Conservation (phyloP, 371 early-diverging fungal species). For the Mucor ambiguus region DNA sequence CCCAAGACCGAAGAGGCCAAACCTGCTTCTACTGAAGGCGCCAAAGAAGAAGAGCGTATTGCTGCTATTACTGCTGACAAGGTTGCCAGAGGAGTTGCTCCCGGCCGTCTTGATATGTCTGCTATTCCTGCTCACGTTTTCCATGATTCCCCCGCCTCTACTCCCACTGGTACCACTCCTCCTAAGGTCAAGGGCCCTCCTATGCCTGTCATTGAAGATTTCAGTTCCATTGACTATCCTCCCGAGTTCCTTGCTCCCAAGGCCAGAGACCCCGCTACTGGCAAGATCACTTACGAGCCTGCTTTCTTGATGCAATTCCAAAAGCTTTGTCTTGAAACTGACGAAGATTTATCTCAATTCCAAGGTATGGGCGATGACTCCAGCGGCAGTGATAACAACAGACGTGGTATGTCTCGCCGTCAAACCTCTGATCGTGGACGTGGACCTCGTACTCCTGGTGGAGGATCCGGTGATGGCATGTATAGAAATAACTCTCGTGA, state of each 20-base stretch:
- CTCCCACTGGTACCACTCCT: conserved; percentile 20
- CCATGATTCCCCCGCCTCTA: conserved; percentile 22
- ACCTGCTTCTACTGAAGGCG: conserved; percentile 15
- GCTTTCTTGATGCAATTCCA: conserved; percentile 84
- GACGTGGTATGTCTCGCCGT: conserved; percentile 50
- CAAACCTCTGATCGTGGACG: conserved; percentile 64
- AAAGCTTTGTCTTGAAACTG: conserved; percentile 65
- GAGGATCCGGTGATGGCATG: conserved; percentile 45
- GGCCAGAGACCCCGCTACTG: conserved; percentile 41
- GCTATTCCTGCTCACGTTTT: conserved; percentile 33
- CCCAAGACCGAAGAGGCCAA: conserved; percentile 26
- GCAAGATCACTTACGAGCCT: conserved; percentile 65
- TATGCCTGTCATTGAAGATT: conserved; percentile 38
- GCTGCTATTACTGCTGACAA: conserved; percentile 42
- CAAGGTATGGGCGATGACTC: conserved; percentile 66
- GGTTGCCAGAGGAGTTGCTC: conserved; percentile 32
- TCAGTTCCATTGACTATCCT: conserved; percentile 45
- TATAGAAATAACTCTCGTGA: conserved; percentile 49
- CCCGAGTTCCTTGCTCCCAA: conserved; percentile 45
- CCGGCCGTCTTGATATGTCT: conserved; percentile 37
- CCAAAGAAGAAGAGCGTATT: conserved; percentile 34
- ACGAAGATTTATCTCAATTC: conserved; percentile 68
- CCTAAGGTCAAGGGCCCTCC: conserved; percentile 33
- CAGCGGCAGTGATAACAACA: conserved; percentile 22
- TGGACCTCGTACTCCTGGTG: conserved; percentile 54